Percentiles rank a stretch among this genome's conserved stretches.
Conservation (phyloP, 2,329 filamentous ascomycete species). For the Penicillium sp. region DNA sequence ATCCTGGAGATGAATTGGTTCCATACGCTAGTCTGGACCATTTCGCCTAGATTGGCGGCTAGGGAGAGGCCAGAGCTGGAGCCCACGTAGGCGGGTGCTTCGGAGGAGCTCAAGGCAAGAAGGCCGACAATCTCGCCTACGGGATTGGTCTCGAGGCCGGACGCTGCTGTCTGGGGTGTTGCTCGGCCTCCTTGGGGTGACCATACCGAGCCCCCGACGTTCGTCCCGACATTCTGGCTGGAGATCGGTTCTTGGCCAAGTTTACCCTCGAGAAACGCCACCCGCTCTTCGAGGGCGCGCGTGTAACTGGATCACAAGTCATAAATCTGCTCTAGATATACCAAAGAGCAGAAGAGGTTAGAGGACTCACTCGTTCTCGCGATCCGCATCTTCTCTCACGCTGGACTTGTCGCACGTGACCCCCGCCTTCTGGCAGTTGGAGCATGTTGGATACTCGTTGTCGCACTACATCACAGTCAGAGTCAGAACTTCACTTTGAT, state of each 20-base stretch:
- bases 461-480: constrained; percentile 37
- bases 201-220: constrained; percentile 20
- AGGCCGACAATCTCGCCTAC: constrained; percentile 51
- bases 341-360: background rate
- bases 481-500: background rate
- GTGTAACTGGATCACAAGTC: constrained; percentile 37
- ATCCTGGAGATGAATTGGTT: constrained; percentile 47
- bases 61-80: constrained; percentile 51
- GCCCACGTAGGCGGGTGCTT: constrained; percentile 51
- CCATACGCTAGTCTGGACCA: constrained; percentile 56
- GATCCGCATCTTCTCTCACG: constrained; percentile 39
- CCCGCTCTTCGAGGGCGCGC: constrained; percentile 42
- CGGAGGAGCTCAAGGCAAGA: constrained; percentile 45
- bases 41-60: constrained; percentile 52
- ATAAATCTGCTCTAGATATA: background rate
- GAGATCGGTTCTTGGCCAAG: constrained; percentile 19
- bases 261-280: constrained; percentile 43
- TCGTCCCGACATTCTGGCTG: constrained; percentile 13
- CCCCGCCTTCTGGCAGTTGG: constrained; percentile 46
- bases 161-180: constrained; percentile 16
- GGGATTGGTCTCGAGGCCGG: constrained; percentile 34
- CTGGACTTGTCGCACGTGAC: constrained; percentile 44
- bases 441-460: constrained; percentile 46
- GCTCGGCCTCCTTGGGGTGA: constrained; percentile 23
- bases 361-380: constrained; percentile 34